Evolutionary conservation across 768 basidiomycete species (phyloP), one percentile per base, ranked within the genome.

Genomic region (Russula sp.): DNA sequence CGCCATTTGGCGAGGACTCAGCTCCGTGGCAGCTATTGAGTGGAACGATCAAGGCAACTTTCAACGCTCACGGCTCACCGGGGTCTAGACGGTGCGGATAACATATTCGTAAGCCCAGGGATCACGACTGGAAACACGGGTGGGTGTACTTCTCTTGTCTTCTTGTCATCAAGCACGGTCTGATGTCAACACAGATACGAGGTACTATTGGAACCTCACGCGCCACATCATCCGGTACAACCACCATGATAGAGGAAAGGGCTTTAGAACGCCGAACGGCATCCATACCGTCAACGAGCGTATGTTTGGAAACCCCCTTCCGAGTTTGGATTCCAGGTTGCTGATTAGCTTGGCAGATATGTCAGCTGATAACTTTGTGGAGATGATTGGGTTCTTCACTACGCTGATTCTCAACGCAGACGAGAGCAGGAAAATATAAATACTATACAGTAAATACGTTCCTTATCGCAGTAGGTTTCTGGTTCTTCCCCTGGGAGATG

Each of bases 241-340:
- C 24, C 68, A 68, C 44, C 71, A 75, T 49, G 62, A 69, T 53
- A 65, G 9, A 10, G 56, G 26, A 6, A 1, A 20, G 5, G 10
- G 14, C n/a, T 8, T 14, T 6, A 1, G 16, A 8, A 5, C n/a
- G 26, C 44, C 2, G 67, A 65, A 38, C 74, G 72, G 80, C 1
- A 75, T 86, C n/a, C 90, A 90, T 72, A 88, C 88, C 2, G 82
- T 90, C 30, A 82, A 90, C 63, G 90, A 57, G n/a, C 56, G 56
- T 57, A 44, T 5, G 56, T 57, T 57, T 57, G n/a, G 2, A 16
- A 26, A 13, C 2, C 34, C 16, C 28, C 26, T 20, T 57, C 55
- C 20, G 20, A 28, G 26, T 57, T 44, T 0, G 59, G 16, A 24
- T 32, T 9, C 68, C 75, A 11, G 78, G 78, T 1, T 80, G 83